Base-by-base conservation (phyloP, 306 rosid genomes). In the Begonia peltatifolia region DNA sequence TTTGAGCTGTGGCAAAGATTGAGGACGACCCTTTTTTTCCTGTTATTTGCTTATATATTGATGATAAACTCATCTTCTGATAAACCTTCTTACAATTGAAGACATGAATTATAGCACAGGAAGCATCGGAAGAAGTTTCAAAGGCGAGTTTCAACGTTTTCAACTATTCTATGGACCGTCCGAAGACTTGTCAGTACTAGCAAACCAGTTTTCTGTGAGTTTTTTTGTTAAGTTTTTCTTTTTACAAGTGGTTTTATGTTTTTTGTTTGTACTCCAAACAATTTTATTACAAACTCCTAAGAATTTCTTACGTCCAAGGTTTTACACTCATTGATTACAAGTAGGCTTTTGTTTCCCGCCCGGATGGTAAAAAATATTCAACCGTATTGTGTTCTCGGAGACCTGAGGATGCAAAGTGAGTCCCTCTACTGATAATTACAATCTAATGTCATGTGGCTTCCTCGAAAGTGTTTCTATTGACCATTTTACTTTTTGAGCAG, bases 111-210 rank as follows among this genome's bases (percentile, higher is more conserved):
- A 41, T 74, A 89, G 97, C 52, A 67, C 83, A 41, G 97, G 97
- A 80, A 84, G 90, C 81, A 89, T 89, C 35, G 97, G 95, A 49
- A 82, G 95, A 80, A 76, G 90, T 72, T 78, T 65, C 58, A 70
- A 52, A 69, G 97, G 97, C 17, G 87, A 84, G 52, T 89, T 89
- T 74, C 95, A 89, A 79, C 81, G 97, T 30, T 89, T 79, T 89
- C 95, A 89, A 67, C 66, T 89, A 46, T 80, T 78, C 68, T 87
- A 93, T 14, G 58, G 44, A 64, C 48, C 3, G 44, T 89, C 87
- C 48, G 82, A 89, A 72, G 97, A 84, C 47, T 82, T 76, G 57
- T 87, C 97, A 47, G 76, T 89, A 76, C 71, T 89, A 63, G 95
- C 94, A 53, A 81, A 89, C 73, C 95, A 89, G 58, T 89, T 89